phyloP scores from a whole-genome alignment of 1,284 basidiomycete genomes.

The Leucoagaricus sp. region DNA sequence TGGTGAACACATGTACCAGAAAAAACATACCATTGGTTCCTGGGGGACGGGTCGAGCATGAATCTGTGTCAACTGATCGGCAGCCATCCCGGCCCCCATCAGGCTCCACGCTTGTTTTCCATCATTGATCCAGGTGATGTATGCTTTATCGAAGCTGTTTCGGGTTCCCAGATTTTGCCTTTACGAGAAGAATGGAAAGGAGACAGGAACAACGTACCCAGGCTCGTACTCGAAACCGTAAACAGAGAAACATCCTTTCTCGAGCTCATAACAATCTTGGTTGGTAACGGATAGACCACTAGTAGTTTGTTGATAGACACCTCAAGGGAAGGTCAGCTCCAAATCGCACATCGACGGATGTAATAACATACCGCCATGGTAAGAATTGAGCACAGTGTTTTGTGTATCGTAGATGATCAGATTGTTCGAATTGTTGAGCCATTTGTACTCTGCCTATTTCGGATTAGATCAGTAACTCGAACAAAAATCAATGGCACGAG shows the following conservation, averaged over 20 bases:
- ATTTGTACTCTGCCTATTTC: constrained; percentile 45
- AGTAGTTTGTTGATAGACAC: constrained; percentile 53
- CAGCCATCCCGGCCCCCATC: constrained; percentile 62
- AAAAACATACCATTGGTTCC: constrained; percentile 77
- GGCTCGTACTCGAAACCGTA: constrained; percentile 56
- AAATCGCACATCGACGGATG: background rate
- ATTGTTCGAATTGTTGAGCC: constrained; percentile 45
- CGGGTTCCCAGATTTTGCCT: background rate
- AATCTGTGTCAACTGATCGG: constrained; percentile 65
- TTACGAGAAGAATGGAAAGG: background rate
- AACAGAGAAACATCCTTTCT: constrained; percentile 41
- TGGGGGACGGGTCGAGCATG: constrained; percentile 71
- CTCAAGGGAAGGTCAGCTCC: constrained; percentile 19
- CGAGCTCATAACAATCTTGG: constrained; percentile 53
- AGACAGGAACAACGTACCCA: constrained; percentile 27
- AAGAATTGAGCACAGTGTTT: constrained; percentile 39
- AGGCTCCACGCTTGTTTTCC: constrained; percentile 75
- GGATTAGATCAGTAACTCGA: background rate
- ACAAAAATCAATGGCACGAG: background rate
- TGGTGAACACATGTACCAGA: background rate
- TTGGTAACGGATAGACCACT: constrained; percentile 48
- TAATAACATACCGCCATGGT: constrained; percentile 44
- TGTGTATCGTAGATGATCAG: constrained; percentile 43
- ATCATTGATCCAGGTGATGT: constrained; percentile 82
- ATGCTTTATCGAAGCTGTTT: constrained; percentile 56